Percentiles rank a stretch among this genome's conserved stretches.
Conservation (phyloP, 2,329 filamentous ascomycete genomes). For the Trichoderma breve region DNA sequence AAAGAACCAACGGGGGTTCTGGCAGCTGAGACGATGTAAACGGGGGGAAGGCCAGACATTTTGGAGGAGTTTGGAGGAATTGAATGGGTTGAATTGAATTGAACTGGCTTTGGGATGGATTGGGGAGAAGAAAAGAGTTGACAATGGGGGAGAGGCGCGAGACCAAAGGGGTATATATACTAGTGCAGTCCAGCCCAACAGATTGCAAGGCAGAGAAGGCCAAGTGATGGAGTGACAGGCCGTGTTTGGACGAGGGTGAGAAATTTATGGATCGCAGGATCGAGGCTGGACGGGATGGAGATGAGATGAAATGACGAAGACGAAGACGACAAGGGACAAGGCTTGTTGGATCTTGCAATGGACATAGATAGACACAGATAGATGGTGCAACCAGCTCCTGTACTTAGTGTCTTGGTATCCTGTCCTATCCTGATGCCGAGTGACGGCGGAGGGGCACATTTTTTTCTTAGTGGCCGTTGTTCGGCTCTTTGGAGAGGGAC, state of each 20-base stretch:
- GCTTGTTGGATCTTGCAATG: neutral
- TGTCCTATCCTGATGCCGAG: constrained; percentile 7
- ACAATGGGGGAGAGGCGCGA: neutral
- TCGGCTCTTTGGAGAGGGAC: neutral
- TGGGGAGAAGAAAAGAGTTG: neutral
- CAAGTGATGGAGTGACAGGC: neutral
- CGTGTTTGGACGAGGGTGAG: neutral
- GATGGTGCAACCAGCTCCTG: neutral
- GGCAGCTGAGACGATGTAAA: constrained; percentile 92
- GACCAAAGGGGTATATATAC: constrained; percentile 7
- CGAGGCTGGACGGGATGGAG: neutral
- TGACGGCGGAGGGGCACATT: constrained; percentile 11
- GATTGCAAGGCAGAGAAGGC: neutral
- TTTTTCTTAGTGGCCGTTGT: neutral
- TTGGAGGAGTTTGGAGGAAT: constrained; percentile 30
- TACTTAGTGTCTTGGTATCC: neutral
- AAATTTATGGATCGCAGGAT: constrained; percentile 7
- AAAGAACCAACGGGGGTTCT: constrained; percentile 93
- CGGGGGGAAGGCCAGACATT: constrained; percentile 79
- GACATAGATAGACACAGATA: neutral
- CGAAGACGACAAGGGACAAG: neutral
- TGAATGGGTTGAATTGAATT: neutral
- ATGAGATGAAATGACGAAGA: neutral
- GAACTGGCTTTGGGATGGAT: constrained; percentile 13
- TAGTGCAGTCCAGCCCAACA: constrained; percentile 6